phyloP scores from a whole-genome alignment of 2,329 filamentous ascomycete genomes.

The Nigrograna mackinnonii region DNA sequence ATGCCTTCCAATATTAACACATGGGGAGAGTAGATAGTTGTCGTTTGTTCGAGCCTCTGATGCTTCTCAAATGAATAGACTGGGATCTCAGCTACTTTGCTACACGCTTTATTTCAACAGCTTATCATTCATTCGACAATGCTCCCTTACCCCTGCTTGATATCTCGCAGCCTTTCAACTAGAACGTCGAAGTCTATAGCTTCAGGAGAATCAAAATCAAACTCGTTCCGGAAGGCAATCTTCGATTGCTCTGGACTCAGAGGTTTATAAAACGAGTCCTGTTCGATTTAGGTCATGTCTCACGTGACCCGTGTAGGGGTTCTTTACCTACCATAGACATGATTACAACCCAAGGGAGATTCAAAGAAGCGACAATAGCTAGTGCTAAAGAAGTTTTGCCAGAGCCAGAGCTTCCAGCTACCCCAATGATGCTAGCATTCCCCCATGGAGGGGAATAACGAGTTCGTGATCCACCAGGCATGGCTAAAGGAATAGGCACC shows the following conservation, averaged over 20 bases:
- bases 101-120: constrained; percentile 35
- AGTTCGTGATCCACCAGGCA: no score
- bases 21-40: constrained; percentile 92
- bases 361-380: constrained; percentile 86
- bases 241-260: constrained; percentile 77
- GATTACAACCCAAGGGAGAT: constrained; percentile 97
- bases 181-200: constrained; percentile 94
- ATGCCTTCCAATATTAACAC: constrained; percentile 96
- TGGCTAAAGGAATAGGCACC: no score
- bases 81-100: constrained; percentile 86
- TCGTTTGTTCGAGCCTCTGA: constrained; percentile 76
- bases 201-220: constrained; percentile 92
- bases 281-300: constrained; percentile 16
- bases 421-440: constrained; percentile 93
- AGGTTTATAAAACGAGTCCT: constrained; percentile 98
- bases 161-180: constrained; percentile 75
- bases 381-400: constrained; percentile 93
- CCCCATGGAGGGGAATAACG: constrained; percentile 96
- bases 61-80: constrained; percentile 96
- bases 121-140: background rate
- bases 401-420: constrained; percentile 93
- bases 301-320: constrained; percentile 24
- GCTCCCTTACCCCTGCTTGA: constrained; percentile 81
- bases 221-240: constrained; percentile 85
- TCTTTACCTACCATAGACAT: constrained; percentile 76